phyloP scores from a whole-genome alignment of 305 asterid species.

The Caryopteris hybrid region DNA sequence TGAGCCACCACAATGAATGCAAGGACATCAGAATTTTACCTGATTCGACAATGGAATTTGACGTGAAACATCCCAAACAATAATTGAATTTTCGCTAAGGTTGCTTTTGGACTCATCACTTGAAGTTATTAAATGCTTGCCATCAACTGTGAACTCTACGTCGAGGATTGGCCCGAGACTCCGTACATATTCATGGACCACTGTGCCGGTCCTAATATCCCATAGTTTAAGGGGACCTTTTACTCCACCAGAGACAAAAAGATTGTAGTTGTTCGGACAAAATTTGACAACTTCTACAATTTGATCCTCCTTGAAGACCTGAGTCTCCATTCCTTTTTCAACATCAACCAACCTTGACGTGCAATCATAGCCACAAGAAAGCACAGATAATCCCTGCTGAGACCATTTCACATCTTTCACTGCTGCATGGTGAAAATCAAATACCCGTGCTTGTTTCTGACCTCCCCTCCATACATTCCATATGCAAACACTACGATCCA shows the following conservation, averaged over 20 bases:
- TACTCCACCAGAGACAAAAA: slow-evolving; percentile 86
- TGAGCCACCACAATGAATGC: background rate
- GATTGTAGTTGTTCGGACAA: slow-evolving; percentile 62
- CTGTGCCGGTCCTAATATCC: slow-evolving; percentile 76
- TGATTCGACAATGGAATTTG: slow-evolving; percentile 86
- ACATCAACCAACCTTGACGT: slow-evolving; percentile 77
- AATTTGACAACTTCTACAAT: slow-evolving; percentile 74
- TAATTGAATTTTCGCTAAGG: slow-evolving; percentile 82
- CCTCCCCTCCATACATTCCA: slow-evolving; percentile 91
- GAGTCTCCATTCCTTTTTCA: slow-evolving; percentile 62
- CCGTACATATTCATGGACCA: slow-evolving; percentile 66
- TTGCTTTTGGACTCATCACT: slow-evolving; percentile 82
- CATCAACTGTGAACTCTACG: slow-evolving; percentile 74
- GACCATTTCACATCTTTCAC: slow-evolving; percentile 97
- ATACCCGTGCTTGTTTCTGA: slow-evolving; percentile 50
- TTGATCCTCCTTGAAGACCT: slow-evolving; percentile 81
- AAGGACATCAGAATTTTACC: slow-evolving; percentile 34
- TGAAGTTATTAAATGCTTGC: slow-evolving; percentile 65
- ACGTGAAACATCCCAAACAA: slow-evolving; percentile 87
- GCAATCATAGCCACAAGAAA: slow-evolving; percentile 96
- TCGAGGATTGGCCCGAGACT: slow-evolving; percentile 90
- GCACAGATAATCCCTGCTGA: slow-evolving; percentile 54
- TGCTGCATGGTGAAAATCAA: slow-evolving; percentile 64
- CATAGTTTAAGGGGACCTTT: slow-evolving; percentile 81
- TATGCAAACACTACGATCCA: slow-evolving; percentile 72